These are phyloP conservation scores for Talaromyces sp. DNA, from an alignment of 2,329 filamentous ascomycete genomes.

Conservation along the genomic window DNA sequence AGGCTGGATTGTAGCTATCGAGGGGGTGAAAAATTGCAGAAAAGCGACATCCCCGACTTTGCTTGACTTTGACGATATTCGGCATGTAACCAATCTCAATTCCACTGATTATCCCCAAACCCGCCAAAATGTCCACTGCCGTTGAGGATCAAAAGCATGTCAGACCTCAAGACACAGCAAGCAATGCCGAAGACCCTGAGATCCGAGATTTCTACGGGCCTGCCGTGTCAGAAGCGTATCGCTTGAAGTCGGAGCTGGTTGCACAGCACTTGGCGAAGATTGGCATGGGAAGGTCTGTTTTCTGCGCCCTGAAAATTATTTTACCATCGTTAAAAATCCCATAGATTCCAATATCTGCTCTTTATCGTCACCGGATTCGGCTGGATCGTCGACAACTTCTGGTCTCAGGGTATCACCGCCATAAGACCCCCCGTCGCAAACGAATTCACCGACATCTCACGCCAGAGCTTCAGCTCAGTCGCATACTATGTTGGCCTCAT, in stretches of 20 bases:
- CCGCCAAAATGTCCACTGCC: not conserved
- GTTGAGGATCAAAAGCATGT: not conserved
- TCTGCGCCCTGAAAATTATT: not conserved
- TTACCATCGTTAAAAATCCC: not conserved
- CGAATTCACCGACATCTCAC: slow-evolving; percentile 21
- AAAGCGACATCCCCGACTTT: not conserved
- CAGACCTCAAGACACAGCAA: not conserved
- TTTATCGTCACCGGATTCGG: slow-evolving; percentile 64
- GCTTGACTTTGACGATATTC: not conserved
- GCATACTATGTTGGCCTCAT: slow-evolving; percentile 39
- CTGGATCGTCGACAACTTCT: slow-evolving; percentile 61
- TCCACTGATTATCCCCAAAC: not conserved
- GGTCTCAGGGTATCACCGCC: slow-evolving; percentile 25
- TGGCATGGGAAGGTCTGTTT: slow-evolving; percentile 25
- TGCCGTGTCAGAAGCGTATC: slow-evolving; percentile 26
- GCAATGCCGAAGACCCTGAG: slow-evolving; percentile 22
- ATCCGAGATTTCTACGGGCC: slow-evolving; percentile 36
- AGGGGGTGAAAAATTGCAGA: not conserved
- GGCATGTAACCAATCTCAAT: not conserved
- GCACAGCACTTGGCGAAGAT: slow-evolving; percentile 23
- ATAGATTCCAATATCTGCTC: slow-evolving; percentile 52
- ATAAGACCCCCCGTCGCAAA: slow-evolving; percentile 24
- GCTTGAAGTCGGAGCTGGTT: slow-evolving; percentile 26
- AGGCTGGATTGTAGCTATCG: not conserved
- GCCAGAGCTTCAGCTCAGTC: slow-evolving; percentile 28